phyloP scores from a whole-genome alignment of 805 yeast species.

The Kazachstania martiniae region DNA sequence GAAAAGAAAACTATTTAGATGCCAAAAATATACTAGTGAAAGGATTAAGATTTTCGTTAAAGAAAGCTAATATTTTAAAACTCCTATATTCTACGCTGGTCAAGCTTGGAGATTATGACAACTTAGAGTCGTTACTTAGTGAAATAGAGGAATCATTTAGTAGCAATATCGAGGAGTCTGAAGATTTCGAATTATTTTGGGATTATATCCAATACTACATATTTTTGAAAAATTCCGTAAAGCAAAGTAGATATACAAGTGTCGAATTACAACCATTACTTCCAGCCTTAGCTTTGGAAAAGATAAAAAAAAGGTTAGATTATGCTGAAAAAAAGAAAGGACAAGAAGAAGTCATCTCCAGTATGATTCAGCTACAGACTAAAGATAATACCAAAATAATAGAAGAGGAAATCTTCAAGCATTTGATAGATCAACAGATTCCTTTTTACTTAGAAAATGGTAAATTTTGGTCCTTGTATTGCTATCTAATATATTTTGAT shows the following conservation, averaged over 20 bases:
- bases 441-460: constrained; percentile 14
- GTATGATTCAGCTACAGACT: constrained; percentile 8
- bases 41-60: constrained; percentile 14
- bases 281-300: constrained; percentile 7
- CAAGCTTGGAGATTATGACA: constrained; percentile 13
- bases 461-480: constrained; percentile 22
- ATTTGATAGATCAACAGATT: constrained; percentile 10
- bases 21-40: constrained; percentile 17
- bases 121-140: constrained; percentile 8
- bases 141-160: constrained; percentile 8
- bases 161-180: constrained; percentile 11
- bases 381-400: constrained; percentile 14
- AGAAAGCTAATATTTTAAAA: constrained; percentile 16
- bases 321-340: constrained; percentile 8
- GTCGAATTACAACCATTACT: constrained; percentile 2
- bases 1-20: constrained; percentile 11
- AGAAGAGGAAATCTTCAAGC: constrained; percentile 15
- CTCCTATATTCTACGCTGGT: constrained; percentile 13
- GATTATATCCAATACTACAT: constrained; percentile 21
- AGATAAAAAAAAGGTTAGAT: constrained; percentile 13
- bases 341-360: constrained; percentile 2
- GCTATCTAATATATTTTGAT: constrained; percentile 19
- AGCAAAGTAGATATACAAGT: constrained; percentile 12
- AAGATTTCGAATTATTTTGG: constrained; percentile 23
- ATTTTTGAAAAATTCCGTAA: constrained; percentile 9